Base-by-base conservation (phyloP, 441 rosid genomes). In the Mallotus repandus region DNA sequence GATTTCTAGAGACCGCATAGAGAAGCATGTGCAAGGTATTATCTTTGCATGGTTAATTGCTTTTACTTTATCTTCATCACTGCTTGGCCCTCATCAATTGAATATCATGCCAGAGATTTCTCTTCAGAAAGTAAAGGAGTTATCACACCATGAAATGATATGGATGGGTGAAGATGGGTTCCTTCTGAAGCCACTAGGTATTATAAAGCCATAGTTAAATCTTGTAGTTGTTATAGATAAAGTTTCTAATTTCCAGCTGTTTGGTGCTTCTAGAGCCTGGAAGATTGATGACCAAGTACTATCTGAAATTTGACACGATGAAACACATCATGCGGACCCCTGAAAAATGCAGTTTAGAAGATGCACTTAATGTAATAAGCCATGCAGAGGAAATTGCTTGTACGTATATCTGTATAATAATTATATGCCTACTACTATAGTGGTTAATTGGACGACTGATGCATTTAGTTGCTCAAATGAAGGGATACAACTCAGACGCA, bases 401-500 rank as follows among this genome's bases (percentile, higher is more conserved):
- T 96, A 89, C 21, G 98, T 74, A 29, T 79, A 29, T 13, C 29
- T 64, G 29, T 72, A 58, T 73, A 50, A 53, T 55, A 49, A 70
- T 38, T 66, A 18, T 16, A 29, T 65, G 50, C 66, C 57, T 70
- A 48, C 61, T 69, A 29, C 63, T 63, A 68, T 50, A 29, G 65
- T 68, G 59, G 49, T 75, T 22, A 70, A 72, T 22, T 38, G 57
- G 15, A 72, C 9, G 21, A 71, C 21, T 68, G 56, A 74, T 58
- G 50, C 19, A 64, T 76, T 77, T 48, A 66, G 49, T 80, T 77
- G 43, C 56, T 81, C 70, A 74, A 83, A 78, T 80, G 82, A 84
- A 96, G 99, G 99, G 99, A 93, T 96, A 87, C 98, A 93, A 79
- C 97, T 96, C 69, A 83, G 99, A 70, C 97, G 97, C 78, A 90